Percentiles rank a stretch among this genome's conserved stretches.
Evolutionary conservation across 257 asterid species (phyloP).

Genomic region (Ajuga chamaepitys): DNA sequence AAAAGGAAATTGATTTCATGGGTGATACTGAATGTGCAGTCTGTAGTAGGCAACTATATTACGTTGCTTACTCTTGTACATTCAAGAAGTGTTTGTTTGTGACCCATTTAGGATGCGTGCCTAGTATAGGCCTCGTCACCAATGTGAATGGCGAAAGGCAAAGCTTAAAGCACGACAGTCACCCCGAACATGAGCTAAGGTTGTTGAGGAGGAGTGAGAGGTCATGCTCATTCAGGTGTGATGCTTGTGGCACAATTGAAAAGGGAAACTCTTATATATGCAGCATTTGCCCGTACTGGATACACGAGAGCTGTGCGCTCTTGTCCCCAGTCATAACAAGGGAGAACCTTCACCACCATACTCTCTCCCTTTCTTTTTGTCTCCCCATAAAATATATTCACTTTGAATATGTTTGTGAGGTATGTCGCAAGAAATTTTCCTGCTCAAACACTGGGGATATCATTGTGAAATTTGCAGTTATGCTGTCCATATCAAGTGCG

Average conservation of each 20-base stretch:
- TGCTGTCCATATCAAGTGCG: constrained; percentile 13
- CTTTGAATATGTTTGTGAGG: too few species aligned
- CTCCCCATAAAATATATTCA: not conserved
- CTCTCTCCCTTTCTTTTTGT: not conserved
- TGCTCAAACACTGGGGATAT: too few species aligned
- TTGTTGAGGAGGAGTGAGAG: not conserved
- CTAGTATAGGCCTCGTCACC: too few species aligned
- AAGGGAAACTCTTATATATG: not conserved
- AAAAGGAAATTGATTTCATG: too few species aligned
- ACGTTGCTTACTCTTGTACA: too few species aligned
- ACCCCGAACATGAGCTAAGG: too few species aligned
- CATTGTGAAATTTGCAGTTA: not conserved
- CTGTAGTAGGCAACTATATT: too few species aligned
- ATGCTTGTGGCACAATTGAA: not conserved
- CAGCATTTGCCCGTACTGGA: not conserved
- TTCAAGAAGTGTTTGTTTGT: too few species aligned
- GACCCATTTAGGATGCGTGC: too few species aligned
- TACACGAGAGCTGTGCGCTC: not conserved
- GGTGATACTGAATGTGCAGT: not conserved
- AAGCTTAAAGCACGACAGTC: too few species aligned
- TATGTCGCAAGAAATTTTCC: too few species aligned
- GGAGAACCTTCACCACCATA: not conserved
- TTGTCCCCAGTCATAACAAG: not conserved
- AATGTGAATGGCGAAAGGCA: too few species aligned
- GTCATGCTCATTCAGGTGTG: not conserved